These are phyloP conservation scores for Arthromyces matolae DNA, from an alignment of 768 basidiomycete species.

Conservation along the genomic window DNA sequence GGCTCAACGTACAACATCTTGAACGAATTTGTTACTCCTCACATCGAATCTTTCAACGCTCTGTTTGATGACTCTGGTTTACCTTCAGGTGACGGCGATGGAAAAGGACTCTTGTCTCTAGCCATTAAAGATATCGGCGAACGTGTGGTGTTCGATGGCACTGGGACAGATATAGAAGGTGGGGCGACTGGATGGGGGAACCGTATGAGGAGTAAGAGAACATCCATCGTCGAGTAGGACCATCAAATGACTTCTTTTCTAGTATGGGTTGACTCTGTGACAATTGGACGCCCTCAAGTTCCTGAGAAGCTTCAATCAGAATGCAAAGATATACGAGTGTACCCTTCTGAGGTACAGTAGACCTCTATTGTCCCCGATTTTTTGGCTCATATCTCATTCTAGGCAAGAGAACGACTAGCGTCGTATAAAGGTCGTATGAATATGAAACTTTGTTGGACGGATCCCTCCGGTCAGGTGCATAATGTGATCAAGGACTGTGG, in stretches of 20 bases:
- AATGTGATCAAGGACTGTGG: slow-evolving; percentile 85
- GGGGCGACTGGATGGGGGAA: slow-evolving; percentile 70
- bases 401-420: slow-evolving; percentile 91
- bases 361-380: background rate
- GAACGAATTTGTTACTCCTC: slow-evolving; percentile 90
- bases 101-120: slow-evolving; percentile 72
- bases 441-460: slow-evolving; percentile 80
- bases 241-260: slow-evolving; percentile 3
- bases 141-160: slow-evolving; percentile 90
- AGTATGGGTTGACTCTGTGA: slow-evolving; percentile 92
- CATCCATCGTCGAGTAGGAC: background rate
- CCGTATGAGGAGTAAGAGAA: slow-evolving; percentile 72
- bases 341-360: slow-evolving; percentile 75
- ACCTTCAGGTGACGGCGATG: slow-evolving; percentile 68
- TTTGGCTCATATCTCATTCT: slow-evolving; percentile 12
- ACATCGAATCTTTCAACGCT: slow-evolving; percentile 95
- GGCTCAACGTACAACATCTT: slow-evolving; percentile 74
- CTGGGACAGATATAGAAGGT: slow-evolving; percentile 50
- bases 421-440: slow-evolving; percentile 92
- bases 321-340: slow-evolving; percentile 73
- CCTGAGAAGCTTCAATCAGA: slow-evolving; percentile 72
- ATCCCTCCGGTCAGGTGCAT: slow-evolving; percentile 64
- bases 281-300: slow-evolving; percentile 81
- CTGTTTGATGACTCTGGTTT: slow-evolving; percentile 92
- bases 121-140: slow-evolving; percentile 83